Base-by-base conservation (phyloP, 495 filamentous ascomycete species). In the Neohortaea acidophila region DNA sequence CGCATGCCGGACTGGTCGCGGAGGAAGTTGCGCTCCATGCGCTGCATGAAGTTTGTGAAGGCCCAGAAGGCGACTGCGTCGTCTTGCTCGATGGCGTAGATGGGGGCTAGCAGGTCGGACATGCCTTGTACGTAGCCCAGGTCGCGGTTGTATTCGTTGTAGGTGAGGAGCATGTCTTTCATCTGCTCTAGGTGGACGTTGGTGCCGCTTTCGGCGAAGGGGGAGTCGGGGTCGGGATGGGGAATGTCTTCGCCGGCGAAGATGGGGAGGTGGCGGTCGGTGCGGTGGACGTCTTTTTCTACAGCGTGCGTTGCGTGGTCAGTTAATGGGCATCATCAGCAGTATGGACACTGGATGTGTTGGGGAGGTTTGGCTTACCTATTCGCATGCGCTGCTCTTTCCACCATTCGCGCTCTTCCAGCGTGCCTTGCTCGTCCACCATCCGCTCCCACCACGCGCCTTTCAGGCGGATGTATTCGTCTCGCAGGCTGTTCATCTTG, bases 281-380 rank as follows among this genome's bases (percentile, higher is more conserved):
- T 97, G 47, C 89, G 79, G 58, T 97, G 89, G 25, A 96, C 91
- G 55, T 96, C 89, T 54, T 97, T 97, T 51, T 97, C 89, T 94
- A 63, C 51, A 52, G 54, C 49, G 31, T 44, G 54, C 17, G 68
- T 57, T 38, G 63, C 61, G 57, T 54, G 61, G 59, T 69, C 55
- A 67, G 66, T 47, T 11, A 23, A 30, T 24, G 33, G 38, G 28
- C 26, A 10, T 15, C 6, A 28, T 33, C 34, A 38, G 36, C 38
- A 44, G 38, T 15, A 48, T 37, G 20, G 42, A 38, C 4, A 29
- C 2, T 12, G 28, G 14, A 25, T 30, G 21, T 21, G 15, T 17
- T 8, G 15, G 29, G 17, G 20, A 36, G 2, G 1, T 9, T 17
- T 12, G 25, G 53, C 69, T 63, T 75, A 94, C 87, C 87, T 54